Evolutionary conservation across 306 rosid species (phyloP), one percentile per base, ranked within the genome.

Genomic region (Dalbergia oliveri): DNA sequence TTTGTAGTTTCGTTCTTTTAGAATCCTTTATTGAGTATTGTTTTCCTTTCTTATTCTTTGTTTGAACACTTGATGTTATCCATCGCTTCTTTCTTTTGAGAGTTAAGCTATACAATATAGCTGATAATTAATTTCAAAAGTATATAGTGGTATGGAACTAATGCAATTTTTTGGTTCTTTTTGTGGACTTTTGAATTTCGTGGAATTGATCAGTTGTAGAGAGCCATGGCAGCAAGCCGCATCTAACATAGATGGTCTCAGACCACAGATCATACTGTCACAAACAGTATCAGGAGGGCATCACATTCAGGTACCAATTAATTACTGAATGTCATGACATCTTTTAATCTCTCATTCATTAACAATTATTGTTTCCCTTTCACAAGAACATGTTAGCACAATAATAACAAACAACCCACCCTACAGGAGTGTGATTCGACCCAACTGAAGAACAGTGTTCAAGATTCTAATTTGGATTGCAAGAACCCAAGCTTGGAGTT

Each of bases 401-500:
- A 51, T 31, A 63, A 26, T 51, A 80, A 76, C 66, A 50, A 63
- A 53, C 50, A 53, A 72, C 10, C 34, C 56, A 26, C 31, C 41
- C 0, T 69, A 31, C 89, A 91, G 94, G 92, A 91, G 73, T 84
- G 88, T 65, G 89, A 89, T 85, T 88, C 97, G 69, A 79, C 68
- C 34, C 73, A 82, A 77, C 8, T 69, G 45, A 89, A 82, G 82
- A 81, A 76, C 78, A 73, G 44, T 65, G 39, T 72, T 66, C 1
- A 50, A 58, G 86, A 86, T 70, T 86, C 45, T 79, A 82, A 53
- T 79, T 79, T 81, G 70, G 93, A 88, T 18, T 83, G 85, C 84
- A 89, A 88, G 81, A 88, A 85, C 44, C 94, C 92, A 35, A 86
- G 91, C 82, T 88, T 91, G 91, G 97, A 91, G 88, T 91, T 91